These are phyloP conservation scores for Collariella sp. DNA, from an alignment of 495 filamentous ascomycete species.

Conservation along the genomic window DNA sequence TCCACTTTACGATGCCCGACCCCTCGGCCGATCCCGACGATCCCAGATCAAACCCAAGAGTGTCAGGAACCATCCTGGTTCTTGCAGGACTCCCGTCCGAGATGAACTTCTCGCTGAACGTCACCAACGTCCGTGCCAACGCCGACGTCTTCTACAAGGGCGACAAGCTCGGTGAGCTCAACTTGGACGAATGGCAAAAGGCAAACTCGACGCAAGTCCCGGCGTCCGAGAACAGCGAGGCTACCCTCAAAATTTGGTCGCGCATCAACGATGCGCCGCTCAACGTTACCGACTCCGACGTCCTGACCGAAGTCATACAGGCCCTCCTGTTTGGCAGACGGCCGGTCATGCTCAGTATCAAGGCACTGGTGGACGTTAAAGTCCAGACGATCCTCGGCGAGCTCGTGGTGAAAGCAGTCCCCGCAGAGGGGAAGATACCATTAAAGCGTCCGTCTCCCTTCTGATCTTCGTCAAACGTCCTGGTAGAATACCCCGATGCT, in stretches of 20 bases:
- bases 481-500: slow-evolving; percentile 11
- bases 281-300: slow-evolving; percentile 63
- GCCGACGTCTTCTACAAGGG: slow-evolving; percentile 71
- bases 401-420: slow-evolving; percentile 70
- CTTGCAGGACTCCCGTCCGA: slow-evolving; percentile 68
- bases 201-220: slow-evolving; percentile 68
- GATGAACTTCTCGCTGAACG: slow-evolving; percentile 73
- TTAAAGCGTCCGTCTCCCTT: slow-evolving; percentile 69
- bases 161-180: slow-evolving; percentile 65
- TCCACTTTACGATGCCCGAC: slow-evolving; percentile 74
- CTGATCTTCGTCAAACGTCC: slow-evolving; percentile 44
- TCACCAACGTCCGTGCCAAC: slow-evolving; percentile 61
- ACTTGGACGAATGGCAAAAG: slow-evolving; percentile 71
- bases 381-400: slow-evolving; percentile 70
- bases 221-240: slow-evolving; percentile 41
- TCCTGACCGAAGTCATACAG: slow-evolving; percentile 68
- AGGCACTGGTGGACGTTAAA: slow-evolving; percentile 76
- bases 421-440: slow-evolving; percentile 73
- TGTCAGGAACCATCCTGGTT: slow-evolving; percentile 75
- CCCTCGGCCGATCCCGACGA: slow-evolving; percentile 65
- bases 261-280: slow-evolving; percentile 69
- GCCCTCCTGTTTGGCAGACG: slow-evolving; percentile 63
- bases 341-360: slow-evolving; percentile 55
- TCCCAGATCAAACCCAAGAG: slow-evolving; percentile 62
- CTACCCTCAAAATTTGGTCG: slow-evolving; percentile 61